A percentile compares a stretch with the other conserved stretches of the same genome.
Conservation (phyloP, 805 yeast species). For the Schwanniomyces polymorphus region DNA sequence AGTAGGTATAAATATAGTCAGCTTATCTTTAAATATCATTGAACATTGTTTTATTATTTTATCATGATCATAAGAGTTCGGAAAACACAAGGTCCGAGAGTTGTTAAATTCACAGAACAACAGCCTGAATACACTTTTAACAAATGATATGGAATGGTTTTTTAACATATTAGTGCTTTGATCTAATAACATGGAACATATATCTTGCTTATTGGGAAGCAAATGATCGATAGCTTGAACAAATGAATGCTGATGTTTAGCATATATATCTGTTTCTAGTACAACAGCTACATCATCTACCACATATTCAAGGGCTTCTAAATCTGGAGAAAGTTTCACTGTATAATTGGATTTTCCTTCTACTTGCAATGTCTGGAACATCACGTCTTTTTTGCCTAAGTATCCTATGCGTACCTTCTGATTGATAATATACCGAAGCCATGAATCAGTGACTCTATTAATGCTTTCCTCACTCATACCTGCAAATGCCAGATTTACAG, state of each 20-base stretch:
- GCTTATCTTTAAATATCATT: constrained; percentile 20
- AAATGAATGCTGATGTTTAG: constrained; percentile 62
- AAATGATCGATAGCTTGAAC: constrained; percentile 62
- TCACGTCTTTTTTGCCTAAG: constrained; percentile 20
- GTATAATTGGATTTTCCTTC: constrained; percentile 17
- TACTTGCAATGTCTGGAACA: constrained; percentile 31
- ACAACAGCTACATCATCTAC: constrained; percentile 49
- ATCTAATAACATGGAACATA: constrained; percentile 41
- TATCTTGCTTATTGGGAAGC: constrained; percentile 33
- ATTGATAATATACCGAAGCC: constrained; percentile 31
- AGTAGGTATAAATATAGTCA: constrained; percentile 36
- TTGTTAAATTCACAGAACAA: constrained; percentile 6
- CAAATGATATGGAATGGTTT: constrained; percentile 23
- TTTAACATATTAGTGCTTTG: constrained; percentile 14
- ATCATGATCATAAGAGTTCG: neutral
- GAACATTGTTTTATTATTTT: constrained; percentile 20
- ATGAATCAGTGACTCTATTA: constrained; percentile 7
- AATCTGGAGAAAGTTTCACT: constrained; percentile 22
- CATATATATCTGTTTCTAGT: constrained; percentile 56
- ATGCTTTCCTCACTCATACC: neutral
- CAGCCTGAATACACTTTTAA: constrained; percentile 28
- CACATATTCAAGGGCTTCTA: constrained; percentile 27
- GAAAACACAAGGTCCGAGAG: neutral
- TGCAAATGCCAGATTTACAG: constrained; percentile 73
- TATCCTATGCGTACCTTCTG: constrained; percentile 33